Conservation (phyloP, 208 protist genomes). For the Acanthamoeba castellanii region DNA sequence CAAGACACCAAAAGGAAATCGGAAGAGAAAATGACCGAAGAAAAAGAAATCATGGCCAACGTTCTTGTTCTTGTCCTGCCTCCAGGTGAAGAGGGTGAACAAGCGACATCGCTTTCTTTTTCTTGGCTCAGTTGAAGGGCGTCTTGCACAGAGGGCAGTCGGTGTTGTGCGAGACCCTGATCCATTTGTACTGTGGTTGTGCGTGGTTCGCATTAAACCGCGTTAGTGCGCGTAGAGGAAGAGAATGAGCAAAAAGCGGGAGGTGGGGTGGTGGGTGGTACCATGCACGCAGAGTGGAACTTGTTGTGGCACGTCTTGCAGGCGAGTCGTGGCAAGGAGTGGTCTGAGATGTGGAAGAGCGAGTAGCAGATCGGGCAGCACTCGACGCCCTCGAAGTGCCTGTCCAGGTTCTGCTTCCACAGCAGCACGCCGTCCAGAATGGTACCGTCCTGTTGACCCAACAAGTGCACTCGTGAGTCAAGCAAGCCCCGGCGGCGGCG, state of each 20-base stretch:
- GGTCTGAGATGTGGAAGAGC: conserved; percentile 62
- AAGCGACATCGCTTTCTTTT: too few species aligned
- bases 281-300: conserved; percentile 76
- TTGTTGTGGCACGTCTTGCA: conserved; percentile 79
- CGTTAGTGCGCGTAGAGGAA: too few species aligned
- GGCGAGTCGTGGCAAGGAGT: conserved; percentile 59
- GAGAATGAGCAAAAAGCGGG: neutral
- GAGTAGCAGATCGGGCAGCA: conserved; percentile 76
- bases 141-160: conserved; percentile 75
- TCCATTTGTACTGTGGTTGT: conserved; percentile 70
- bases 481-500: too few species aligned
- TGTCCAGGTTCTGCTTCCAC: conserved; percentile 74
- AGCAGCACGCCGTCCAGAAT: conserved; percentile 67
- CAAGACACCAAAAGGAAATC: too few species aligned
- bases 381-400: conserved; percentile 76
- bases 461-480: neutral
- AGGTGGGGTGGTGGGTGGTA: neutral
- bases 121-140: conserved; percentile 62
- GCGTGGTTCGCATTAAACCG: too few species aligned
- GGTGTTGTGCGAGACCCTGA: conserved; percentile 74
- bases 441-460: neutral
- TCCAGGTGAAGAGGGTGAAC: too few species aligned
- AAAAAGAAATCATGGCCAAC: too few species aligned
- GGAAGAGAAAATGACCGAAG: too few species aligned
- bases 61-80: too few species aligned